Evolutionary conservation across 2,329 filamentous ascomycete genomes (phyloP).

Genomic region (Macrophomina tecta): DNA sequence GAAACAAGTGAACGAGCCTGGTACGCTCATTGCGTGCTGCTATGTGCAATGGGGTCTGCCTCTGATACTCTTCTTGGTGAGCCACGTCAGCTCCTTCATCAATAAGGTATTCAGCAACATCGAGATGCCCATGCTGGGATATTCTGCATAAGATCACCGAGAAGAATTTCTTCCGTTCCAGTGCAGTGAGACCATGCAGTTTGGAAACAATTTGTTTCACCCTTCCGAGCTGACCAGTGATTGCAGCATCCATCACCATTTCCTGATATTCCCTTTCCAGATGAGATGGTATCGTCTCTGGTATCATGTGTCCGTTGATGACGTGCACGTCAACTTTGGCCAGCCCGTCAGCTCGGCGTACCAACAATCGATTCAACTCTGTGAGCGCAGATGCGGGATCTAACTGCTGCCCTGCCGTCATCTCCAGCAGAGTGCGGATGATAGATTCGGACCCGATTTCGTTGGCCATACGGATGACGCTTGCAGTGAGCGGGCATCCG

Average conservation of each 20-base stretch:
- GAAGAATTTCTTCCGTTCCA: not conserved
- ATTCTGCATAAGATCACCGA: not conserved
- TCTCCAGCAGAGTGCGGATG: not conserved
- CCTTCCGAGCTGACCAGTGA: not conserved
- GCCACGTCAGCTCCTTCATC: not conserved
- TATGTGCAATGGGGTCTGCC: not conserved
- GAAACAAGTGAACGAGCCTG: not conserved
- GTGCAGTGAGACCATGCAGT: not conserved
- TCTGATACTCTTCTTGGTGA: not conserved
- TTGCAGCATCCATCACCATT: not conserved
- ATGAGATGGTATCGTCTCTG: not conserved
- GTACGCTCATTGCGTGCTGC: not conserved
- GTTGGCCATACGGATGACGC: not conserved
- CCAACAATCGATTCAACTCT: not conserved
- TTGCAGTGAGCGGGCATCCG: not conserved
- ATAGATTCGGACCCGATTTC: not conserved
- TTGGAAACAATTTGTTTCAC: not conserved
- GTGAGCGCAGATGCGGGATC: not conserved
- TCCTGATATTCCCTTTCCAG: not conserved
- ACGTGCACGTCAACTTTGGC: not conserved
- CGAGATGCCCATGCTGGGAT: not conserved
- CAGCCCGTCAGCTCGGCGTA: not conserved
- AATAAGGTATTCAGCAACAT: not conserved
- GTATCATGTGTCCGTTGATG: no score
- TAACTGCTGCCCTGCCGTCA: not conserved